These are phyloP conservation scores for Boletus sp. DNA, from an alignment of 768 basidiomycete species.

Conservation along the genomic window DNA sequence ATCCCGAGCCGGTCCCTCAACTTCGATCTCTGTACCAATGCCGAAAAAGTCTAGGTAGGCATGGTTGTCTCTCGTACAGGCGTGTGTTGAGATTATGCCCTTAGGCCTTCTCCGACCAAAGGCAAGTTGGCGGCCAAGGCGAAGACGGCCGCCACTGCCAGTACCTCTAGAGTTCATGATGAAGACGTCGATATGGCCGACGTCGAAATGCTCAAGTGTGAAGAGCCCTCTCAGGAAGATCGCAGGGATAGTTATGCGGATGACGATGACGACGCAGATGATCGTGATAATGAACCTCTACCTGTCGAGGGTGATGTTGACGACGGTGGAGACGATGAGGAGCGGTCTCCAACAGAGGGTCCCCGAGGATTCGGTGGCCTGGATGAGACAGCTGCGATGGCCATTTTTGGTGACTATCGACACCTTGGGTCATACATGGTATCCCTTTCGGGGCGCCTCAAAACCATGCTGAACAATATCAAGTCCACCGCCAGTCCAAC, in stretches of 20 bases:
- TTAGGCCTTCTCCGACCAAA: slow-evolving; percentile 51
- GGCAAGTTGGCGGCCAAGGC: slow-evolving; percentile 59
- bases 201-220: slow-evolving; percentile 50
- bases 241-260: slow-evolving; percentile 44
- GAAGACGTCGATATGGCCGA: slow-evolving; percentile 81
- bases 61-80: slow-evolving; percentile 2
- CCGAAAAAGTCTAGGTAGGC: slow-evolving; percentile 72
- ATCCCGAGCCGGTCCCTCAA: slow-evolving; percentile 47
- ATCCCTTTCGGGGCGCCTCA: slow-evolving; percentile 82
- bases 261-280: slow-evolving; percentile 42
- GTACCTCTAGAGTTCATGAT: slow-evolving; percentile 63
- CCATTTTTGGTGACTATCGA: slow-evolving; percentile 84
- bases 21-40: slow-evolving; percentile 54
- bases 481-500: slow-evolving; percentile 81
- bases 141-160: slow-evolving; percentile 54
- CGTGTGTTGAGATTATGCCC: slow-evolving; percentile 14
- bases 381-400: slow-evolving; percentile 71
- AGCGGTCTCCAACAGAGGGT: slow-evolving; percentile 36
- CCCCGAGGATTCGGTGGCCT: slow-evolving; percentile 46
- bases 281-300: slow-evolving; percentile 47
- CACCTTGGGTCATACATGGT: slow-evolving; percentile 92
- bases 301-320: slow-evolving; percentile 49
- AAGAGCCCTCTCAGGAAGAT: slow-evolving; percentile 43
- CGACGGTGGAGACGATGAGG: slow-evolving; percentile 41
- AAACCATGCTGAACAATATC: slow-evolving; percentile 88